These are phyloP conservation scores for Triticum dicoccoides DNA, from an alignment of 176 grass and related monocot genomes.

Conservation along the genomic window DNA sequence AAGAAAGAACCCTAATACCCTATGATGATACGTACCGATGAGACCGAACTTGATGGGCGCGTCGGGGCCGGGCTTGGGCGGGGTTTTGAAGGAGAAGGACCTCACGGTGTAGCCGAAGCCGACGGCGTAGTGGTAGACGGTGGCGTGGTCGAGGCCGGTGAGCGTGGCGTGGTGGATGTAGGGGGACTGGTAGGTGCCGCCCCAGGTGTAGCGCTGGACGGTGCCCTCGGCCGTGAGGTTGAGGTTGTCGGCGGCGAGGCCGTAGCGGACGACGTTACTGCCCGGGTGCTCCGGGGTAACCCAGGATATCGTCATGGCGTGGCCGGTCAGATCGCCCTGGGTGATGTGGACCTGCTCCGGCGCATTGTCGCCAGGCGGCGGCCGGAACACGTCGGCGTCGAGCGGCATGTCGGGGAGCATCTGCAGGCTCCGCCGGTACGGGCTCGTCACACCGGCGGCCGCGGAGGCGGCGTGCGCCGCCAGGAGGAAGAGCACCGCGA, in stretches of 20 bases:
- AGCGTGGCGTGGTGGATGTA: constrained; percentile 61
- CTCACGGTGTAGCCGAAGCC: constrained; percentile 45
- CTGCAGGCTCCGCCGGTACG: constrained; percentile 18
- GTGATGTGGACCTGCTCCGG: constrained; percentile 73
- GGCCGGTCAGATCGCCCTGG: constrained; percentile 50
- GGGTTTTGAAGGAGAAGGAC: constrained; percentile 62
- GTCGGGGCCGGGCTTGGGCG: constrained; percentile 57
- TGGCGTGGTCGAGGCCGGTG: constrained; percentile 40
- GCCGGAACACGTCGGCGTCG: constrained; percentile 54
- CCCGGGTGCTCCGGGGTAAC: constrained; percentile 38
- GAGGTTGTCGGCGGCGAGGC: constrained; percentile 35
- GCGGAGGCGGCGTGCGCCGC: neutral
- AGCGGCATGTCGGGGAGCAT: constrained; percentile 30
- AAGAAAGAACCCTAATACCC: neutral
- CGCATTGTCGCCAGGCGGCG: constrained; percentile 45
- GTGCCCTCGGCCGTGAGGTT: constrained; percentile 26
- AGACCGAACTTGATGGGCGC: constrained; percentile 61
- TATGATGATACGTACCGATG: constrained; percentile 34
- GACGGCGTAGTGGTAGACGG: constrained; percentile 64
- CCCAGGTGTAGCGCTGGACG: constrained; percentile 43
- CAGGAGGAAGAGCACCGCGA: neutral
- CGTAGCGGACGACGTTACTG: constrained; percentile 52
- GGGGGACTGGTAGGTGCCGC: constrained; percentile 42
- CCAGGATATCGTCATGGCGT: constrained; percentile 60
- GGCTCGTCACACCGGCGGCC: constrained; percentile 34